A percentile compares a stretch with the other conserved stretches of the same genome.
These are phyloP conservation scores for Aspergillus wentii DNA, from an alignment of 495 filamentous ascomycete species.

Conservation along the genomic window DNA sequence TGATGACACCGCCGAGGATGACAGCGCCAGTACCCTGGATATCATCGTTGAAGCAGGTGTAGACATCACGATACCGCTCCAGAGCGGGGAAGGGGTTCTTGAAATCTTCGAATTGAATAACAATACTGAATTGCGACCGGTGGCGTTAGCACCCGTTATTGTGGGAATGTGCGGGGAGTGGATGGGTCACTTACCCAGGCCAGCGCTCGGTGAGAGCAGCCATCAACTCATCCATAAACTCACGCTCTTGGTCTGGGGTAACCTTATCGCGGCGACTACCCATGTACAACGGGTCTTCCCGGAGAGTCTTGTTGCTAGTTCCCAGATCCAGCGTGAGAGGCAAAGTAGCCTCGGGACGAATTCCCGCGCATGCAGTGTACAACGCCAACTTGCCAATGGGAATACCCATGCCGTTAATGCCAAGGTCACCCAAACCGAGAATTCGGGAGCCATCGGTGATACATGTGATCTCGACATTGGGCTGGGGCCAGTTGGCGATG, in stretches of 20 bases:
- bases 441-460: slow-evolving; percentile 97
- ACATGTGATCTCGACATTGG: slow-evolving; percentile 88
- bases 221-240: slow-evolving; percentile 98
- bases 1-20: slow-evolving; percentile 90
- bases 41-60: slow-evolving; percentile 98
- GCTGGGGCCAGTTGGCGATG: slow-evolving; percentile 84
- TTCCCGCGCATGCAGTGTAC: slow-evolving; percentile 95
- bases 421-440: slow-evolving; percentile 90
- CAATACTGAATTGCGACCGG: slow-evolving; percentile 53
- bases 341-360: slow-evolving; percentile 85
- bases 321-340: slow-evolving; percentile 90
- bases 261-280: slow-evolving; percentile 81
- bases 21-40: slow-evolving; percentile 98
- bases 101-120: slow-evolving; percentile 98
- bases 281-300: slow-evolving; percentile 91
- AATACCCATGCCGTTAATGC: slow-evolving; percentile 97
- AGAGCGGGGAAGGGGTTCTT: slow-evolving; percentile 96
- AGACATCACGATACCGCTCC: slow-evolving; percentile 76
- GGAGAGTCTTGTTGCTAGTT: slow-evolving; percentile 82
- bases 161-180: slow-evolving; percentile 11
- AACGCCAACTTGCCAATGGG: slow-evolving; percentile 91
- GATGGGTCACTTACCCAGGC: slow-evolving; percentile 56
- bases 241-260: slow-evolving; percentile 73
- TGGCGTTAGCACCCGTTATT: slow-evolving; percentile 17
- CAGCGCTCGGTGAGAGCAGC: slow-evolving; percentile 79